Conservation (phyloP, 2,329 filamentous ascomycete species). For the Aspergillus quadrilineatus region DNA sequence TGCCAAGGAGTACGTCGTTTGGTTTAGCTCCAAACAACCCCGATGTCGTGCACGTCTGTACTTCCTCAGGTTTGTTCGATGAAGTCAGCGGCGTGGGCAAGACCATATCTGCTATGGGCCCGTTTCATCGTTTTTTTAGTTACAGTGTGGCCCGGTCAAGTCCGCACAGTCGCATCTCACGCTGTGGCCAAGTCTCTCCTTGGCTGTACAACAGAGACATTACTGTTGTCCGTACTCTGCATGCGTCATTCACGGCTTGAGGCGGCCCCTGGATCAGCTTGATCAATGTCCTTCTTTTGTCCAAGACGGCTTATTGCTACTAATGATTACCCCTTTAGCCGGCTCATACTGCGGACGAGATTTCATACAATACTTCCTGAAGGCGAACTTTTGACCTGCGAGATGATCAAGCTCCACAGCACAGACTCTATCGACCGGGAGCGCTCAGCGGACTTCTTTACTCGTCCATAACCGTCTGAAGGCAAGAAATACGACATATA, state of each 20-base stretch:
- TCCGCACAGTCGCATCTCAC: neutral
- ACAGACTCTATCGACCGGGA: neutral
- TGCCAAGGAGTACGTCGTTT: neutral
- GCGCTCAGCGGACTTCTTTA: neutral
- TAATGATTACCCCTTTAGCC: neutral
- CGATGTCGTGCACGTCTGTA: neutral
- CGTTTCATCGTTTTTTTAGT: neutral
- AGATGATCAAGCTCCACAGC: neutral
- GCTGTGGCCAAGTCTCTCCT: neutral
- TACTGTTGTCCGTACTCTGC: neutral
- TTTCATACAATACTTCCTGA: neutral
- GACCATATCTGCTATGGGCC: neutral
- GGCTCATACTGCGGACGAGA: neutral
- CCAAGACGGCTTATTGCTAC: neutral
- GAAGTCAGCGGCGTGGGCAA: neutral
- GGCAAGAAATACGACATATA: neutral
- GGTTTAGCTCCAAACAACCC: neutral
- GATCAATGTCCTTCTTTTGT: neutral
- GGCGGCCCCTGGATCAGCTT: neutral
- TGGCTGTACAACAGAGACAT: neutral
- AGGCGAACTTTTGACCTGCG: neutral
- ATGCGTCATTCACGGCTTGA: neutral
- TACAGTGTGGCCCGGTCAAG: neutral
- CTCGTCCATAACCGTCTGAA: neutral
- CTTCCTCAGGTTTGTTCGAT: neutral